phyloP scores from a whole-genome alignment of 202 grass and related monocot species.

The Tripidium arundinaceum region DNA sequence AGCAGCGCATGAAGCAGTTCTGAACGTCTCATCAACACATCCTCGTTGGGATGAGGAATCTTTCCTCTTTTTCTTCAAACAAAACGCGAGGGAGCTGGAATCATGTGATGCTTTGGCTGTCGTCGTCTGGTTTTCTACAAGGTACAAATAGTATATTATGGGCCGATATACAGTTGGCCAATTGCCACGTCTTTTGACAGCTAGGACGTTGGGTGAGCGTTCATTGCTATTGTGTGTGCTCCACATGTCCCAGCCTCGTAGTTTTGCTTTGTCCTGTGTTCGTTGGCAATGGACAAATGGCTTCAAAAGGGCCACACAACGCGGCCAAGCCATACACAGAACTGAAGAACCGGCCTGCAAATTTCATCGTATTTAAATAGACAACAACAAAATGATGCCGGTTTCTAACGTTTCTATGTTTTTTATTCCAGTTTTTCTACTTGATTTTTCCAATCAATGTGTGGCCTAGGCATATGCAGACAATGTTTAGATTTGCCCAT shows the following conservation, averaged over 20 bases:
- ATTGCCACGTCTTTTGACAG: constrained; percentile 18
- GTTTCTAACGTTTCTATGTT: not conserved
- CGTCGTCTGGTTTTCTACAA: not conserved
- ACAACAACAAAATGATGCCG: not conserved
- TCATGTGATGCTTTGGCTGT: not conserved
- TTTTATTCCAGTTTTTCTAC: not conserved
- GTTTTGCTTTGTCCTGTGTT: not conserved
- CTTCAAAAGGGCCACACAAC: not conserved
- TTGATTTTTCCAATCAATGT: not conserved
- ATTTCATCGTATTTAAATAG: not conserved
- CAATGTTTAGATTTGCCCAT: not conserved
- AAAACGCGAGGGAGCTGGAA: constrained; percentile 27
- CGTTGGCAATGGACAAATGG: not conserved
- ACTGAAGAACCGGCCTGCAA: not conserved
- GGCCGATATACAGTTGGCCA: not conserved
- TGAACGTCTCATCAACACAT: constrained; percentile 1
- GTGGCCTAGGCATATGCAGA: not conserved
- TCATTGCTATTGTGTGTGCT: constrained; percentile 1
- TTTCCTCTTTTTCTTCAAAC: constrained; percentile 36
- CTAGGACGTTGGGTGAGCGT: not conserved
- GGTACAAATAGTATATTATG: not conserved
- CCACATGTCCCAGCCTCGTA: not conserved
- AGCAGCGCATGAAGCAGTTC: constrained; percentile 13
- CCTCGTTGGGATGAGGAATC: constrained; percentile 32
- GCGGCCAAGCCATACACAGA: not conserved